Evolutionary conservation across 2,329 filamentous ascomycete species (phyloP), one percentile per base, ranked within the genome.

Genomic region (Cordyceps sp.): DNA sequence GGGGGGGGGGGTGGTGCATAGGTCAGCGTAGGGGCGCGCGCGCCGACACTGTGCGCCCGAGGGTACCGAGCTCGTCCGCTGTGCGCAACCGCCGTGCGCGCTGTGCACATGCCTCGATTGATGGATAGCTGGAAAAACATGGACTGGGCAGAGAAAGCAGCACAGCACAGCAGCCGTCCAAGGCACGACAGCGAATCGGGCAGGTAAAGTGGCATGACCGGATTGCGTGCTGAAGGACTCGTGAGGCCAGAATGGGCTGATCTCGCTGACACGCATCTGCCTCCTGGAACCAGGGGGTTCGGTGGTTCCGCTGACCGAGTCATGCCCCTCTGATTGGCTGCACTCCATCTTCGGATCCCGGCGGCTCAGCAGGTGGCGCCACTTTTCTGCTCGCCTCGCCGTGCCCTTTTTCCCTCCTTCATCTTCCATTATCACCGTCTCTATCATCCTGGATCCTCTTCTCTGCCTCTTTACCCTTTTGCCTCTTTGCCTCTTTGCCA

Each of bases 161-260:
- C n/a, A 27, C 26, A 14, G 26, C 18, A 16, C 26, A 14, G 26
- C 13, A 16, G 26, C 26, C 26, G 26, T 14, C 18, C 15, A 16
- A 27, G 26, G 26, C 26, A 17, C 15, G 15, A 6, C 5, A 27
- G 18, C 16, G 15, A 16, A n/a, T n/a, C n/a, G n/a, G n/a, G n/a
- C n/a, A n/a, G n/a, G 37, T 45, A 48, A 52, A 52, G 50, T 52
- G 49, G 49, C 49, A 52, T 52, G 49, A 52, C 46, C 42, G 36
- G 47, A 46, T 47, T 43, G 45, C 37, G 37, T 39, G 40, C 33
- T 47, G 44, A 40, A 35, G 38, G 44, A 49, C 42, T 40, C 42
- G 41, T 42, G 46, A 49, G 45, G 46, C 48, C 35, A 42, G 44
- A 52, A 52, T 52, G 49, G 49, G 47, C 49, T 52, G 49, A 52